phyloP scores from a whole-genome alignment of 805 yeast species.

The Cyberlindnera euphorbiae region DNA sequence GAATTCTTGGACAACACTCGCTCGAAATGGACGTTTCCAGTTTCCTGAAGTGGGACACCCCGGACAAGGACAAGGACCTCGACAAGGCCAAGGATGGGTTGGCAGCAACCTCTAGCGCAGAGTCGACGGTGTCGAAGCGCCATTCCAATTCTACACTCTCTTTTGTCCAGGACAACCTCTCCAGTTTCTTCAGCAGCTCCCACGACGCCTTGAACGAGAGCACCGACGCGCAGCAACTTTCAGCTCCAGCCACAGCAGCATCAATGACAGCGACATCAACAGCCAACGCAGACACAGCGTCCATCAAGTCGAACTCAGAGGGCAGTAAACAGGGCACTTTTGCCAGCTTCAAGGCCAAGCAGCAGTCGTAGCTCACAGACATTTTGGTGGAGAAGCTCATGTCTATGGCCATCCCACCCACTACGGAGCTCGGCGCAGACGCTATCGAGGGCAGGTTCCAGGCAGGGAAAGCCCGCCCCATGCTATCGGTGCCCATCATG shows the following conservation, averaged over 20 bases:
- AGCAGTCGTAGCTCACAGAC: conserved; percentile 44
- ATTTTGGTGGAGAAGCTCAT: conserved; percentile 67
- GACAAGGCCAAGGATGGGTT: neutral
- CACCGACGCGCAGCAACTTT: neutral
- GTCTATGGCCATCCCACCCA: conserved; percentile 67
- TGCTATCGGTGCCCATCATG: conserved; percentile 64
- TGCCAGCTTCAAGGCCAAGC: conserved; percentile 6
- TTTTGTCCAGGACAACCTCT: conserved; percentile 16
- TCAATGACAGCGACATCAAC: neutral
- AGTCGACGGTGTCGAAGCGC: neutral
- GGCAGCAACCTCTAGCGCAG: neutral
- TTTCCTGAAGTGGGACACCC: conserved; percentile 28
- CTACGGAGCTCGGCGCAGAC: conserved; percentile 40
- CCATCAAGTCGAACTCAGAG: conserved; percentile 7
- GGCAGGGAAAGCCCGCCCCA: conserved; percentile 61
- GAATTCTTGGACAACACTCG: no score
- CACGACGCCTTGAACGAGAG: no score
- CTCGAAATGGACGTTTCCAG: conserved; percentile 20
- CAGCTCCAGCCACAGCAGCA: neutral
- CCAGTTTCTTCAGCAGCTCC: conserved; percentile 9
- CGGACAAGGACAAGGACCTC: conserved; percentile 3
- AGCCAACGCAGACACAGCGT: conserved; percentile 1
- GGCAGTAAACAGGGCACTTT: no score
- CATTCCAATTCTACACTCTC: conserved; percentile 12
- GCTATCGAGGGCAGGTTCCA: conserved; percentile 50